These are phyloP conservation scores for Trichosporon inkin DNA, from an alignment of 1,284 basidiomycete genomes.

Conservation along the genomic window DNA sequence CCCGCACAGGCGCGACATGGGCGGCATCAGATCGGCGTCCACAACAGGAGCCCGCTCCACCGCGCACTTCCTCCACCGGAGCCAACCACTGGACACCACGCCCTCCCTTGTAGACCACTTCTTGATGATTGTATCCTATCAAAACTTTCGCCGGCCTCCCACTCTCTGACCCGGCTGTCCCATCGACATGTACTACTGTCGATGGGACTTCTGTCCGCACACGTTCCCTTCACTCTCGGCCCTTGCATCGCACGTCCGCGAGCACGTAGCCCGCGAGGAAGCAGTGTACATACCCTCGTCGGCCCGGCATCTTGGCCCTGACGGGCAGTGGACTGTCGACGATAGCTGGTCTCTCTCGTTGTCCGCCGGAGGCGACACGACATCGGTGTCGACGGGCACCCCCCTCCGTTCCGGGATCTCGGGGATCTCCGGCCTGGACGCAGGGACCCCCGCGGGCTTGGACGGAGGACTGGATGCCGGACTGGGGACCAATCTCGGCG, in stretches of 20 bases:
- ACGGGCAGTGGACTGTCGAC: conserved; percentile 2
- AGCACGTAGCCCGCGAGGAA: conserved; percentile 17
- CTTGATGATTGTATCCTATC: too few species aligned
- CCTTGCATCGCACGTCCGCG: conserved; percentile 13
- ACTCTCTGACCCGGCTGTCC: background rate
- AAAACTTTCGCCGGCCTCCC: background rate
- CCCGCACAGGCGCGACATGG: background rate
- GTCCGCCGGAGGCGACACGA: background rate
- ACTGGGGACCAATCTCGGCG: background rate
- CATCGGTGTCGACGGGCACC: background rate
- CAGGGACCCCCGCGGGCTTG: background rate
- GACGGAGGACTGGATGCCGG: background rate
- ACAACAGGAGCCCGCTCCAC: background rate
- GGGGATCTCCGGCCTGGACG: background rate
- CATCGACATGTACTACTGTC: conserved; percentile 12
- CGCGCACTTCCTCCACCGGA: background rate
- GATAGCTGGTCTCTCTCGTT: background rate
- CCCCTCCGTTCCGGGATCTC: background rate
- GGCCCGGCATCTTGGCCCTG: background rate
- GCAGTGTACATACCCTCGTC: conserved; percentile 14
- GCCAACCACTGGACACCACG: conserved; percentile 3
- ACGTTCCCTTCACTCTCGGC: conserved; percentile 9
- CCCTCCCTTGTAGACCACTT: too few species aligned
- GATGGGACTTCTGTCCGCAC: conserved; percentile 21
- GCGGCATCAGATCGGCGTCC: background rate